These are phyloP conservation scores for Colletotrichum graminicola DNA, from an alignment of 2,329 filamentous ascomycete genomes.

Conservation along the genomic window DNA sequence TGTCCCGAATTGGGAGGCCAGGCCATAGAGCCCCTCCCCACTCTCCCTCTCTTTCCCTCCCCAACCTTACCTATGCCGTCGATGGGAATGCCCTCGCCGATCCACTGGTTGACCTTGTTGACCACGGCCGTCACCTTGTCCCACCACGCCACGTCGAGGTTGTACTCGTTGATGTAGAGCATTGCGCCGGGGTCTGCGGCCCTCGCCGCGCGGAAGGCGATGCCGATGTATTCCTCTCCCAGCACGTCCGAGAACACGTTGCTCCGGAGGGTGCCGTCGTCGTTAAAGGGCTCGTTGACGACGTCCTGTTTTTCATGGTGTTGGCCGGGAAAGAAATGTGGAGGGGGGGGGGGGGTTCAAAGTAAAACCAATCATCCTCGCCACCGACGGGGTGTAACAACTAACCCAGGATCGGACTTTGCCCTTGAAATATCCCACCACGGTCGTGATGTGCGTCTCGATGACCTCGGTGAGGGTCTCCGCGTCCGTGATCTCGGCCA, in stretches of 20 bases:
- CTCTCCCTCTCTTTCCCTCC: too few species aligned
- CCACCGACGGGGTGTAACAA: neutral
- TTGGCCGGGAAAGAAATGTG: neutral
- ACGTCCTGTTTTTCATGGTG: constrained; percentile 60
- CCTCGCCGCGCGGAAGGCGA: constrained; percentile 77
- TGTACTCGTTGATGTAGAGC: constrained; percentile 83
- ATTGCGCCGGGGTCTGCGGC: constrained; percentile 75
- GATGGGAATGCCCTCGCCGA: constrained; percentile 71
- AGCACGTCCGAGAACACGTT: constrained; percentile 76
- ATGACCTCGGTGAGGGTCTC: constrained; percentile 67
- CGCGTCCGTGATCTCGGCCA: constrained; percentile 66
- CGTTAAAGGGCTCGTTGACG: constrained; percentile 73
- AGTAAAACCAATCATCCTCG: neutral
- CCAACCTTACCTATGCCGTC: constrained; percentile 65
- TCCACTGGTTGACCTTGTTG: constrained; percentile 72
- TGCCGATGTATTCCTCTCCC: constrained; percentile 76
- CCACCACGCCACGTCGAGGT: constrained; percentile 71
- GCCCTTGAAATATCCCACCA: constrained; percentile 71
- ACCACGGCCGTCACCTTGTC: constrained; percentile 70
- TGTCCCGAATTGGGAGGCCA: too few species aligned
- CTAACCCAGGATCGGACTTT: constrained; percentile 70
- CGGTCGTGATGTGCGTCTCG: constrained; percentile 69
- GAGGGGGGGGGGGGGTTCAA: too few species aligned
- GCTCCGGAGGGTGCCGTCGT: constrained; percentile 69
- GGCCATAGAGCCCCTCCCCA: too few species aligned